Evolutionary conservation across 441 rosid genomes (phyloP).

Genomic region (Euphorbia celastroides): DNA sequence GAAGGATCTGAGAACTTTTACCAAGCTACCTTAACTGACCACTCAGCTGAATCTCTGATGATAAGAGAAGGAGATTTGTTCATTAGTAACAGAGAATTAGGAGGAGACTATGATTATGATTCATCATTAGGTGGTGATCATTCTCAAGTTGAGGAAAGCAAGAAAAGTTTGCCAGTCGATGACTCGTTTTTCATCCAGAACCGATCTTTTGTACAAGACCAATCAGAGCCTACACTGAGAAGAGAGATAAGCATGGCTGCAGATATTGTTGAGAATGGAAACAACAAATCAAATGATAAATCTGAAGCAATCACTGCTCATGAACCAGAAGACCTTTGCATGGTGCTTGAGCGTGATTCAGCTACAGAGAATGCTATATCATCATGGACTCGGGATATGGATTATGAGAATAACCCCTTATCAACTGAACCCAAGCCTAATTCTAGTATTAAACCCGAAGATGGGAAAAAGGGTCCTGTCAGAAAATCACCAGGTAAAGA

Average conservation of each 20-base stretch:
- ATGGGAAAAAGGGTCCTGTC: no score
- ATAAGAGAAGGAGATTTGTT: slow-evolving; percentile 70
- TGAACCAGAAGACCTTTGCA: slow-evolving; percentile 92
- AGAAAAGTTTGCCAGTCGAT: slow-evolving; percentile 51
- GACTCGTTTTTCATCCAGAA: slow-evolving; percentile 85
- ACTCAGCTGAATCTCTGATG: slow-evolving; percentile 34
- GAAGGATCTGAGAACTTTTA: no score
- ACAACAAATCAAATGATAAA: slow-evolving; percentile 22
- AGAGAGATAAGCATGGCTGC: slow-evolving; percentile 64
- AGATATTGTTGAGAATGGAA: slow-evolving; percentile 40
- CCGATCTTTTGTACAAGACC: slow-evolving; percentile 37
- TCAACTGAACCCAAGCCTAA: slow-evolving; percentile 33
- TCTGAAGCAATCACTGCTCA: slow-evolving; percentile 19
- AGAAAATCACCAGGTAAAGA: slow-evolving; percentile 41
- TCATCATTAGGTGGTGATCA: no score
- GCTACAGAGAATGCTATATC: slow-evolving; percentile 34
- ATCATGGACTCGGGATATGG: slow-evolving; percentile 77
- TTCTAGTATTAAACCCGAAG: slow-evolving; percentile 31
- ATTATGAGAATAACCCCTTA: slow-evolving; percentile 44
- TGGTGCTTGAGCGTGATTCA: slow-evolving; percentile 78
- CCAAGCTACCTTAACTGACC: no score
- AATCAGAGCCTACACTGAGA: slow-evolving; percentile 38
- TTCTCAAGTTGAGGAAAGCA: slow-evolving; percentile 34
- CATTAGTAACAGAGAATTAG: slow-evolving; percentile 39
- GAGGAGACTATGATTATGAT: slow-evolving; percentile 37